Base-by-base conservation (phyloP, 768 basidiomycete species). In the Naganishia vishniacii region DNA sequence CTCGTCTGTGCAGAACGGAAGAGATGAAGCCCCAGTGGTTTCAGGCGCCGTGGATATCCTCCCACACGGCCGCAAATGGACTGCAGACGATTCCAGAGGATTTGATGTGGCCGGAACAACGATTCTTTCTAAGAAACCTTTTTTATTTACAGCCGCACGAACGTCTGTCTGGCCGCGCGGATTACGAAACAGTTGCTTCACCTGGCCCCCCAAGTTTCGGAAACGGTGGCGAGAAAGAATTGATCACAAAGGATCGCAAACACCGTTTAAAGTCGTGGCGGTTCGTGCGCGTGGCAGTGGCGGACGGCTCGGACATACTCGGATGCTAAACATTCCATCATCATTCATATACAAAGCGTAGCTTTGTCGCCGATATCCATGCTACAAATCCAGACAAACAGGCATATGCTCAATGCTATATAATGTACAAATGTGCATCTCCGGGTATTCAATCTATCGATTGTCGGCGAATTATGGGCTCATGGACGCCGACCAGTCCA, bases 11-110 rank as follows among this genome's bases (percentile, higher is more conserved):
- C 66, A 92, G 90, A 70, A 84, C 87, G 0, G 89, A 92, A 32
- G 91, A 93, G 73, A 93, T 93, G 90, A 81, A 81, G 20, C 91
- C 91, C 0, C 73, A 84, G 70, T 93, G 90, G 90, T 91, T 89
- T 72, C 77, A 81, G 16, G 68, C 81, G 9, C 69, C 64, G 15
- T 56, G 34, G 26, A n/a, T 37, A 12, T 20, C 13, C 11, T 20
- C 53, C 18, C 3, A 23, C 8, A 12, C 23, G 13, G 25, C 32
- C 13, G 15, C 32, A 23, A 34, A 56, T 12, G 53, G 32, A 8
- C 53, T 56, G 15, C 34, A 41, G 15, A 13, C 20, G 12, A 56
- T 56, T 40, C 53, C 53, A 23, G 23, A n/a, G 20, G 34, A 56
- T 25, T 25, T 20, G 13, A 56, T 56, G 16, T 56, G 53, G 53